Evolutionary conservation across 805 yeast genomes (phyloP), one percentile per base, ranked within the genome.

Genomic region (Millerago galiae): DNA sequence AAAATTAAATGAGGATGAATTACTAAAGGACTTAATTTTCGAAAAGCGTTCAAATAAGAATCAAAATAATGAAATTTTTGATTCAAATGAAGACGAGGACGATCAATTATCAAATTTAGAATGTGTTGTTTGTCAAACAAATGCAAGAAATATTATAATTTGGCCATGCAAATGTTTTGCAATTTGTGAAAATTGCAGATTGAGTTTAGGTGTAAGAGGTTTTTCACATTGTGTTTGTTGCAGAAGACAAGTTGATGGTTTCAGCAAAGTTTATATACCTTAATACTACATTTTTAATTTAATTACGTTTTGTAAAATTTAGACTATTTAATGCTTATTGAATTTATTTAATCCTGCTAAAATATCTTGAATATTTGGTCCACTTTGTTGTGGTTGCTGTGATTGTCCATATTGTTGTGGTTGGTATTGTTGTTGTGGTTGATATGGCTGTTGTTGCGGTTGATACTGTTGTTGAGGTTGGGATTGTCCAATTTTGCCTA

Each of bases 101-200:
- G 24, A 32, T 21, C 24, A 32, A 15, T 17, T 32, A n/a, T 6
- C 10, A 32, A 5, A 17, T 11, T 84, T 40, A 95, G 96, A n/a
- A 61, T 72, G 40, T 77, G 75, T 60, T 34, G 79, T 61, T 54
- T 90, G 97, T 59, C 91, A 83, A 51, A 70, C 72, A 5, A 77
- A 82, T 44, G 74, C 79, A 5, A 70, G 96, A 50, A 84, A 82
- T 44, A 75, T 90, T 34, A 79, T 90, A 8, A 67, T 91, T 3
- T 90, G 97, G 97, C 97, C 97, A 0, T 90, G 97, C 58, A 76
- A 79, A 52, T 90, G 97, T 60, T 76, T 90, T 43, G 89, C 95
- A 0, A 68, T 90, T 5, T 90, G 97, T 61, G 96, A 89, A 49
- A 72, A 75, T 21, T 90, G 97, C 56, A 71, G 97, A 14, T 66